These are phyloP conservation scores for Paecilomyces formosus DNA, from an alignment of 2,329 filamentous ascomycete species.

Conservation along the genomic window DNA sequence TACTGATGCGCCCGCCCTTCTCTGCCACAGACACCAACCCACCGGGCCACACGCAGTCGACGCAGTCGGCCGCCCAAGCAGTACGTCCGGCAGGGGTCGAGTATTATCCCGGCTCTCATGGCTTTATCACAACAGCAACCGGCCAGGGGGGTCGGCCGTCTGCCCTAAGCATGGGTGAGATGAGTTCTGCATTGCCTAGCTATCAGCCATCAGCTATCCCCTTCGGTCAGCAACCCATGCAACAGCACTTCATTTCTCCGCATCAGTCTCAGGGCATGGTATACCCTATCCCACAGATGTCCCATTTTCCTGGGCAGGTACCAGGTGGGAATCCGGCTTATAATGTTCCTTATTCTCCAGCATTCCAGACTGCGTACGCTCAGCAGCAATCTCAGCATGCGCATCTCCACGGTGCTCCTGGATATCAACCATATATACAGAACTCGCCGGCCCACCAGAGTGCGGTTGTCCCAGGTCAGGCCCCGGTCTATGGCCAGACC, in stretches of 20 bases:
- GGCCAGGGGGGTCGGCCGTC: constrained; percentile 14
- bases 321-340: constrained; percentile 14
- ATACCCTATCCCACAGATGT: constrained; percentile 21
- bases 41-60: constrained; percentile 1
- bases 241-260: constrained; percentile 18
- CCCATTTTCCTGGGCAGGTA: constrained; percentile 14
- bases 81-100: constrained; percentile 12
- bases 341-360: constrained; percentile 16
- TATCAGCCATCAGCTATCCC: constrained; percentile 16
- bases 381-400: constrained; percentile 17
- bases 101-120: constrained; percentile 11
- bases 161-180: constrained; percentile 20
- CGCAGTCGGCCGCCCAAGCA: constrained; percentile 1
- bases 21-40: neutral
- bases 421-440: constrained; percentile 15
- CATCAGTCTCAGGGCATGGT: constrained; percentile 18
- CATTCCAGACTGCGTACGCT: constrained; percentile 20
- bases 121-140: constrained; percentile 9
- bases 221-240: constrained; percentile 18
- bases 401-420: constrained; percentile 7
- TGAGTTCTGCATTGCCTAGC: constrained; percentile 20
- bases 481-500: constrained; percentile 12
- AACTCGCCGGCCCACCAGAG: constrained; percentile 12
- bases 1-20: neutral
- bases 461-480: constrained; percentile 11